Percentiles rank a stretch among this genome's conserved stretches.
phyloP scores from a whole-genome alignment of 495 filamentous ascomycete genomes.

The Cryomyces minteri region DNA sequence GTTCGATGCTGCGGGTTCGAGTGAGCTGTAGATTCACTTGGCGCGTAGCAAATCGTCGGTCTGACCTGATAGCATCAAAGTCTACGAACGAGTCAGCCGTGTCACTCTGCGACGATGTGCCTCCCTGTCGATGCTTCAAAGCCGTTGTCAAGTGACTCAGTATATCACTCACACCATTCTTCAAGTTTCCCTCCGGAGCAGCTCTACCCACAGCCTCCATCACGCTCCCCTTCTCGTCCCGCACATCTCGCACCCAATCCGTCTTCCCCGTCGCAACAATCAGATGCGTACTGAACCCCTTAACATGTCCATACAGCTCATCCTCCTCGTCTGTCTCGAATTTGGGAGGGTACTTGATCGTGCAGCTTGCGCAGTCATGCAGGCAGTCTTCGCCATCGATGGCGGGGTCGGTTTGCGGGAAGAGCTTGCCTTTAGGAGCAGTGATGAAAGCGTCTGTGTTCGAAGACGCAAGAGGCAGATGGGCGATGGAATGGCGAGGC shows the following conservation, averaged over 20 bases:
- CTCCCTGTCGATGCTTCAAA: too few relatives aligned
- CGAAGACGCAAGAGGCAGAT: too few relatives aligned
- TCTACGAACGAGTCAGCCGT: too few relatives aligned
- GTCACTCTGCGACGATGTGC: too few relatives aligned
- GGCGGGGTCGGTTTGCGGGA: constrained; percentile 44
- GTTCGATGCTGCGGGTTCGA: constrained; percentile 66
- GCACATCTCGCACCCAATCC: constrained; percentile 85
- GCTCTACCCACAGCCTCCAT: constrained; percentile 75
- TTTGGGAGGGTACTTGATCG: constrained; percentile 54
- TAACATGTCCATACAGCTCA: constrained; percentile 69
- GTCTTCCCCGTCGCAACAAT: constrained; percentile 88
- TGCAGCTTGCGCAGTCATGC: constrained; percentile 76
- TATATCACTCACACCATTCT: constrained; percentile 6
- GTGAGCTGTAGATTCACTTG: too few relatives aligned
- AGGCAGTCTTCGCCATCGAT: constrained; percentile 82
- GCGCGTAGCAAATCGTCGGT: too few relatives aligned
- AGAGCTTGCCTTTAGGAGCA: constrained; percentile 22
- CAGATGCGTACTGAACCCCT: constrained; percentile 77
- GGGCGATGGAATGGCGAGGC: too few relatives aligned
- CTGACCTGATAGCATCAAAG: too few relatives aligned
- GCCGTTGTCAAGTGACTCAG: too few relatives aligned
- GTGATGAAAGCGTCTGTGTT: too few relatives aligned
- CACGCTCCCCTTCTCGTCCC: constrained; percentile 78
- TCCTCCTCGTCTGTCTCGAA: constrained; percentile 61
- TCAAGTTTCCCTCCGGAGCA: constrained; percentile 51